Conservation (phyloP, 2,329 filamentous ascomycete genomes). For the Cladobotryum protrusum region DNA sequence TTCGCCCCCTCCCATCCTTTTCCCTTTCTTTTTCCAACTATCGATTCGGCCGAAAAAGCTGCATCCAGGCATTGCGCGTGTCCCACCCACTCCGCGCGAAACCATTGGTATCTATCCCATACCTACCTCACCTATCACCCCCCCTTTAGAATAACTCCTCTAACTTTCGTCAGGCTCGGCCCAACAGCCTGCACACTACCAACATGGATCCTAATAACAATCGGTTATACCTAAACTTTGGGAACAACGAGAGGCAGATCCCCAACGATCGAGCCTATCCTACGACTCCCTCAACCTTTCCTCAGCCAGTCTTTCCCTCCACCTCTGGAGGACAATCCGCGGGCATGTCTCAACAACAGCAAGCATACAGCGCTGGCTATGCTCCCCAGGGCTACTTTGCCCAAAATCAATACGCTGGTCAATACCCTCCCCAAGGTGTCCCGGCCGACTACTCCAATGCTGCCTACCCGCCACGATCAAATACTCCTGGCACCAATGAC, state of each 20-base stretch:
- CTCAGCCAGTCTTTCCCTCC: slow-evolving; percentile 69
- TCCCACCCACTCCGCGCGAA: too few species aligned
- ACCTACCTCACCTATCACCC: too few species aligned
- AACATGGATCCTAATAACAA: slow-evolving; percentile 52
- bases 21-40: too few species aligned
- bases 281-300: slow-evolving; percentile 92
- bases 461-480: slow-evolving; percentile 46
- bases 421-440: slow-evolving; percentile 34
- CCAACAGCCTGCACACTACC: slow-evolving; percentile 3
- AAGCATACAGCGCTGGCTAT: slow-evolving; percentile 43
- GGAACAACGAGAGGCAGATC: slow-evolving; percentile 58
- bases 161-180: slow-evolving; percentile 9
- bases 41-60: too few species aligned
- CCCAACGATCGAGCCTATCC: slow-evolving; percentile 65
- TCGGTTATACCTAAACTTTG: slow-evolving; percentile 60
- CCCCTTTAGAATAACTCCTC: too few species aligned
- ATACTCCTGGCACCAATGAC: slow-evolving; percentile 63
- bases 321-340: slow-evolving; percentile 32
- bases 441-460: slow-evolving; percentile 42
- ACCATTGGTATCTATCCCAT: too few species aligned
- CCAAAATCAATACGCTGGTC: slow-evolving; percentile 49
- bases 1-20: too few species aligned
- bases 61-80: too few species aligned
- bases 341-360: slow-evolving; percentile 30
- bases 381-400: slow-evolving; percentile 52